These are phyloP conservation scores for Trypanosoma boissoni DNA, from an alignment of 208 protist genomes.

Conservation along the genomic window DNA sequence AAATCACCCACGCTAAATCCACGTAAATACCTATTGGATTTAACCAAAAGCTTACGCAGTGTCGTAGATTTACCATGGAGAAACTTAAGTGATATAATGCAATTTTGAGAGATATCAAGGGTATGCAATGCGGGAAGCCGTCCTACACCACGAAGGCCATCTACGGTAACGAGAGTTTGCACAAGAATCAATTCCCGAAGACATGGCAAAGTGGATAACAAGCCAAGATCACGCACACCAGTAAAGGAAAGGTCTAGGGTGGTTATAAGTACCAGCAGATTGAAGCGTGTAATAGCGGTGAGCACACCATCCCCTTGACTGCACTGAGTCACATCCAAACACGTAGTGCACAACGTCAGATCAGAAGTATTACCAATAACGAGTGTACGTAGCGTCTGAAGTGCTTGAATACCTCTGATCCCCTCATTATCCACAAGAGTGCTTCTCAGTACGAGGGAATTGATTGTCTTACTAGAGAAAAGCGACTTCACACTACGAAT, in stretches of 20 bases:
- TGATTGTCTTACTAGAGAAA: constrained; percentile 56
- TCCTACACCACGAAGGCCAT: constrained; percentile 65
- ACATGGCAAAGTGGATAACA: constrained; percentile 23
- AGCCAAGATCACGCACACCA: constrained; percentile 28
- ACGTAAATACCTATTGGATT: constrained; percentile 53
- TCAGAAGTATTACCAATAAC: constrained; percentile 54
- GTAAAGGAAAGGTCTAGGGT: constrained; percentile 24
- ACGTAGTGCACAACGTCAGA: constrained; percentile 11
- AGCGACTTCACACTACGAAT: constrained; percentile 53
- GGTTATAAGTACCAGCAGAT: constrained; percentile 2
- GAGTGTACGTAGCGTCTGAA: constrained; percentile 53
- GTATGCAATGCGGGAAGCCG: constrained; percentile 13
- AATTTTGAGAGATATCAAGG: constrained; percentile 73
- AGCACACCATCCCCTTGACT: not conserved
- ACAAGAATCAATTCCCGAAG: constrained; percentile 22
- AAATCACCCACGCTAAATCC: constrained; percentile 57
- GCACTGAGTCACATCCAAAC: constrained; percentile 20
- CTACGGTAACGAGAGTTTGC: constrained; percentile 31
- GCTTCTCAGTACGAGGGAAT: constrained; percentile 48
- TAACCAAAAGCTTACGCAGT: constrained; percentile 36
- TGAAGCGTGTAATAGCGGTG: constrained; percentile 10
- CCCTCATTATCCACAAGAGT: constrained; percentile 52
- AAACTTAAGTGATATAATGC: constrained; percentile 63
- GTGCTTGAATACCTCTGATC: constrained; percentile 41
- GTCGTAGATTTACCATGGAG: constrained; percentile 35